Evolutionary conservation across 371 early-diverging fungal species (phyloP).

Genomic region (Rhizopus delemar): DNA sequence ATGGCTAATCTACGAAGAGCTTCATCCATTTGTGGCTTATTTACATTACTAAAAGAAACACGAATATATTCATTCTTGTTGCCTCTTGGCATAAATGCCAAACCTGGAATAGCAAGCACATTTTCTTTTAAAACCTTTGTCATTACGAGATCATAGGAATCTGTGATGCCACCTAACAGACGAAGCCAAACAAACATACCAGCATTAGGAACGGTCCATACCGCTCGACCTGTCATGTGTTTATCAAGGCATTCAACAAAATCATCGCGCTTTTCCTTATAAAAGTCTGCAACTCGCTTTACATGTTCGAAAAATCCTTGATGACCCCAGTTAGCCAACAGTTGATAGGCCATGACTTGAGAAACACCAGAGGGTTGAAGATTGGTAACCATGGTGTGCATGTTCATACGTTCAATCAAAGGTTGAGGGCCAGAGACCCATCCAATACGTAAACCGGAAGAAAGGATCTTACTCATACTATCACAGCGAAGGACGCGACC

Average conservation of each 20-base stretch:
- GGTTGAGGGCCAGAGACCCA: slow-evolving; percentile 74
- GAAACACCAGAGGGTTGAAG: slow-evolving; percentile 76
- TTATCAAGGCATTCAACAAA: slow-evolving; percentile 60
- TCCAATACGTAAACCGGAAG: slow-evolving; percentile 77
- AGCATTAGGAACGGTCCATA: slow-evolving; percentile 69
- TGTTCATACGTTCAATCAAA: slow-evolving; percentile 68
- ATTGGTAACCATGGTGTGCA: slow-evolving; percentile 72
- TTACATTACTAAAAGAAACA: slow-evolving; percentile 66
- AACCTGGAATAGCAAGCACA: slow-evolving; percentile 76
- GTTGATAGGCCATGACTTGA: slow-evolving; percentile 63
- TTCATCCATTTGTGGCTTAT: slow-evolving; percentile 63
- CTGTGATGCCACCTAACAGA: slow-evolving; percentile 59
- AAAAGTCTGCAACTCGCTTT: slow-evolving; percentile 57
- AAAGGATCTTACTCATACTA: slow-evolving; percentile 79
- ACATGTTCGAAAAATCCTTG: slow-evolving; percentile 73
- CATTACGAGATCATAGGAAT: slow-evolving; percentile 67
- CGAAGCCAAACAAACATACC: slow-evolving; percentile 87
- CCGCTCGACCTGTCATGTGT: slow-evolving; percentile 64
- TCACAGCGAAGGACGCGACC: slow-evolving; percentile 85
- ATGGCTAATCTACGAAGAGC: slow-evolving; percentile 61
- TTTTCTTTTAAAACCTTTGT: slow-evolving; percentile 67
- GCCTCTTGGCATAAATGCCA: slow-evolving; percentile 31
- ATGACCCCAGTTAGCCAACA: slow-evolving; percentile 64
- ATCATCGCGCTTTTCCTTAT: slow-evolving; percentile 62
- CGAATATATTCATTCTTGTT: slow-evolving; percentile 46